A percentile compares a stretch with the other conserved stretches of the same genome.
Evolutionary conservation across 2,329 filamentous ascomycete genomes (phyloP).

Genomic region (Aspergillus hiratsukae): DNA sequence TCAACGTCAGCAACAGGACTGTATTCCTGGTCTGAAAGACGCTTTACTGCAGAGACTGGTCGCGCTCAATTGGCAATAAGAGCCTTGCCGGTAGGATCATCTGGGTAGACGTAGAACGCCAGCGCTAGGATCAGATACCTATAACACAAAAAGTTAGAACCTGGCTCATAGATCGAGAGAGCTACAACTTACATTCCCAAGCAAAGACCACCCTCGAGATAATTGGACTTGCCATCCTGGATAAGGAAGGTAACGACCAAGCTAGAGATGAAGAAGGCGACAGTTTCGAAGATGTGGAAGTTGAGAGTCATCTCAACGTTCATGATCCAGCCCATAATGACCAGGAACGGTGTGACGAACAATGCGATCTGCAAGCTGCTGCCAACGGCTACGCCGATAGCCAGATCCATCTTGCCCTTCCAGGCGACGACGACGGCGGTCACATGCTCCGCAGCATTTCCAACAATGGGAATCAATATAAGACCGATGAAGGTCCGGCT

Average conservation of each 20-base stretch:
- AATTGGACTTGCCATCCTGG: constrained; percentile 79
- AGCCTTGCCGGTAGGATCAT: constrained; percentile 26
- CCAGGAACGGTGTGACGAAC: constrained; percentile 73
- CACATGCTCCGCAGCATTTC: constrained; percentile 76
- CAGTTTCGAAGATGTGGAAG: constrained; percentile 76
- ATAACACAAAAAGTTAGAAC: constrained; percentile 5
- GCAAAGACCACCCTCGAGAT: constrained; percentile 74
- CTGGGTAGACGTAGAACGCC: constrained; percentile 48
- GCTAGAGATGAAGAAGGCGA: constrained; percentile 71
- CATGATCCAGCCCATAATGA: constrained; percentile 76
- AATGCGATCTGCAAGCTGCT: constrained; percentile 79
- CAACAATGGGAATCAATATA: constrained; percentile 73
- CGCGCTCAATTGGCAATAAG: constrained; percentile 9
- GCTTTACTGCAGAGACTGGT: not conserved
- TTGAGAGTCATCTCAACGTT: constrained; percentile 69
- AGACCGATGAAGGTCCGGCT: constrained; percentile 78
- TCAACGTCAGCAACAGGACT: not conserved
- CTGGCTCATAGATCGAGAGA: not conserved
- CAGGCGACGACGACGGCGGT: constrained; percentile 74
- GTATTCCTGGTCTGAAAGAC: not conserved
- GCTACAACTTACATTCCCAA: constrained; percentile 47
- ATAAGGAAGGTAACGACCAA: constrained; percentile 70
- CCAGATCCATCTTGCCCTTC: constrained; percentile 64
- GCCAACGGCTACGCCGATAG: constrained; percentile 76
- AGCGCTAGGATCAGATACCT: constrained; percentile 45